phyloP scores from a whole-genome alignment of 805 yeast species.

The Monosporozyma aerobia region DNA sequence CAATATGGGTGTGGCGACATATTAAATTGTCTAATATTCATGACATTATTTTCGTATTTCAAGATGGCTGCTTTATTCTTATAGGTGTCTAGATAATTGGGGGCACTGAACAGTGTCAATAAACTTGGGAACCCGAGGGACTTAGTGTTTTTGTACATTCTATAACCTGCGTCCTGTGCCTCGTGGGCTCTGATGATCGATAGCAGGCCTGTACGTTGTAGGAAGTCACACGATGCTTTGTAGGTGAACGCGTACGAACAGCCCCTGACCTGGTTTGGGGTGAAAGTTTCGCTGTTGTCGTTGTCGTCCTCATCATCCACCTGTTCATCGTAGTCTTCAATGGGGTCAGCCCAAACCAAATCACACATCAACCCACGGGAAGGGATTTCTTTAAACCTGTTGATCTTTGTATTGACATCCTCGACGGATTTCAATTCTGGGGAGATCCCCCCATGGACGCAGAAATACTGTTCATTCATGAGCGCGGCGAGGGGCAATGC shows the following conservation, averaged over 20 bases:
- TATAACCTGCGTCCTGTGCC: slow-evolving; percentile 94
- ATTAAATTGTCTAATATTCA: slow-evolving; percentile 94
- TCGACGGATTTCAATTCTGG: slow-evolving; percentile 67
- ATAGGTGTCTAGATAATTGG: slow-evolving; percentile 85
- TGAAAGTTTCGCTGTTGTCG: slow-evolving; percentile 29
- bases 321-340: slow-evolving; percentile 75
- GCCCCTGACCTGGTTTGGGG: slow-evolving; percentile 71
- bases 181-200: slow-evolving; percentile 94
- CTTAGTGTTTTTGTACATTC: slow-evolving; percentile 82
- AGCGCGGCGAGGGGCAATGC: slow-evolving; percentile 86
- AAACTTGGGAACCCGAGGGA: slow-evolving; percentile 83
- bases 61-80: slow-evolving; percentile 92
- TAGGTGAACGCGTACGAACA: slow-evolving; percentile 88
- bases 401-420: slow-evolving; percentile 51
- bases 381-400: slow-evolving; percentile 89
- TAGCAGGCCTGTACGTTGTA: slow-evolving; percentile 66
- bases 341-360: slow-evolving; percentile 91
- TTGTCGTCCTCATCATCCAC: slow-evolving; percentile 15
- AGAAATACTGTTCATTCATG: slow-evolving; percentile 87
- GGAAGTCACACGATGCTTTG: slow-evolving; percentile 68
- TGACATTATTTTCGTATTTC: slow-evolving; percentile 81
- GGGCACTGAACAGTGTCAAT: slow-evolving; percentile 89
- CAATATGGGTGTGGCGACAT: slow-evolving; percentile 92
- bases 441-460: slow-evolving; percentile 94
- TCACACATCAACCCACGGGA: slow-evolving; percentile 92